A percentile compares a stretch with the other conserved stretches of the same genome.
Evolutionary conservation across 495 filamentous ascomycete species (phyloP).

Genomic region (Penicillium goetzii): DNA sequence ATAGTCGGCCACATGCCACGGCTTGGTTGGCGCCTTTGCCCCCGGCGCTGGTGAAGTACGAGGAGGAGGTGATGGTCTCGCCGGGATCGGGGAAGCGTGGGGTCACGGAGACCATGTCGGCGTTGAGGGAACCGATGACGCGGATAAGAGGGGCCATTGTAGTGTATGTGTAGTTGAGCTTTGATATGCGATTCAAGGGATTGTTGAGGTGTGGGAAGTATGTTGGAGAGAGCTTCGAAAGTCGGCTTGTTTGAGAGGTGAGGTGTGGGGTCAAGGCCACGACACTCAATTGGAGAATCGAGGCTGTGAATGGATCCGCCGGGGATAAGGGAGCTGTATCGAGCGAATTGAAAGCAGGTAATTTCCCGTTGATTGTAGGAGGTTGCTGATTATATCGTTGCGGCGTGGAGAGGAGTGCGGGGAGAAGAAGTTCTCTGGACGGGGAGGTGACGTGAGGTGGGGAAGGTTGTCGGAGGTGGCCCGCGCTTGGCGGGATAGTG

Average conservation of each 20-base stretch:
- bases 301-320: neutral
- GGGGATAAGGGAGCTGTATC: neutral
- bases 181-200: neutral
- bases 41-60: slow-evolving; percentile 78
- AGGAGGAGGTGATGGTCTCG: slow-evolving; percentile 82
- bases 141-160: slow-evolving; percentile 62
- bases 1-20: slow-evolving; percentile 72
- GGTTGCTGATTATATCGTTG: neutral
- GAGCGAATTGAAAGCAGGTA: neutral
- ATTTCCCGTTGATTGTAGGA: neutral
- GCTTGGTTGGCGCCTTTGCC: slow-evolving; percentile 98
- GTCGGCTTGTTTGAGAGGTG: neutral
- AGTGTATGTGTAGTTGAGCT: neutral
- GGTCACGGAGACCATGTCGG: slow-evolving; percentile 85
- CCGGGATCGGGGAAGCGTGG: slow-evolving; percentile 79
- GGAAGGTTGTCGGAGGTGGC: neutral
- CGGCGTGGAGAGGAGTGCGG: neutral
- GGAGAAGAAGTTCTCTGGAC: neutral
- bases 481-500: neutral
- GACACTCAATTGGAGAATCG: neutral
- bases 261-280: neutral
- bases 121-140: slow-evolving; percentile 91
- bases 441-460: neutral
- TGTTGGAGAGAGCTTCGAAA: slow-evolving; percentile 1
- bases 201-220: neutral